Evolutionary conservation across 306 rosid genomes (phyloP).

Genomic region (Trichosanthes cucumerina): DNA sequence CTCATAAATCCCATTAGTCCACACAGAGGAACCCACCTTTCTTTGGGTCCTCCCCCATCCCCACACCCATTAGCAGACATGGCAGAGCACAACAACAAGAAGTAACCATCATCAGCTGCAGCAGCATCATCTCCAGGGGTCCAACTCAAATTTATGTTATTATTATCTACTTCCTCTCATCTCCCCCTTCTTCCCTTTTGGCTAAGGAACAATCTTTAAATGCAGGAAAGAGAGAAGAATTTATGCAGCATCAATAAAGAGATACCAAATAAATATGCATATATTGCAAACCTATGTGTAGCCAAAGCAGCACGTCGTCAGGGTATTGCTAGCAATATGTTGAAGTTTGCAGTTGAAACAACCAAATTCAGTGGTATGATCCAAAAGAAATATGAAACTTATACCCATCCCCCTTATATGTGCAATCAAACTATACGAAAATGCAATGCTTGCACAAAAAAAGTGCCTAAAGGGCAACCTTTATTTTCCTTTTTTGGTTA

Average conservation of each 20-base stretch:
- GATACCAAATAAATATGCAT: conserved; percentile 49
- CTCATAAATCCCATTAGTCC: conserved; percentile 9
- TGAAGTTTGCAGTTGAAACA: conserved; percentile 60
- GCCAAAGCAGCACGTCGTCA: conserved; percentile 61
- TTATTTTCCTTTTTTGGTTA: too few relatives aligned
- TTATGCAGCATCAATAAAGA: conserved; percentile 44
- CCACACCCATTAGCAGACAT: conserved; percentile 21
- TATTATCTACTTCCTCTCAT: neutral
- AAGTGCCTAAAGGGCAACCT: too few relatives aligned
- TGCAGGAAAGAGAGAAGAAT: conserved; percentile 58
- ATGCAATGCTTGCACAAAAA: neutral
- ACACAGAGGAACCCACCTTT: conserved; percentile 23
- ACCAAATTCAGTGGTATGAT: conserved; percentile 54
- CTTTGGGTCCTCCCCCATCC: conserved; percentile 10
- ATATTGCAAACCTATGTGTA: conserved; percentile 76
- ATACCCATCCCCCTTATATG: neutral
- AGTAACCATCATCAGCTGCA: neutral
- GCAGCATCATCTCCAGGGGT: conserved; percentile 33
- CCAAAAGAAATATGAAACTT: neutral
- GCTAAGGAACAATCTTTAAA: conserved; percentile 3
- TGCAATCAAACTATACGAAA: neutral
- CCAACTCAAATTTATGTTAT: neutral
- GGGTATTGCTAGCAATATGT: conserved; percentile 75
- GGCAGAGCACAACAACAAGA: conserved; percentile 32
- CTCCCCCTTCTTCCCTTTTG: neutral